Evolutionary conservation across 2,329 filamentous ascomycete species (phyloP), one percentile per base, ranked within the genome.

Genomic region (Phyllosticta paracitricarpa): DNA sequence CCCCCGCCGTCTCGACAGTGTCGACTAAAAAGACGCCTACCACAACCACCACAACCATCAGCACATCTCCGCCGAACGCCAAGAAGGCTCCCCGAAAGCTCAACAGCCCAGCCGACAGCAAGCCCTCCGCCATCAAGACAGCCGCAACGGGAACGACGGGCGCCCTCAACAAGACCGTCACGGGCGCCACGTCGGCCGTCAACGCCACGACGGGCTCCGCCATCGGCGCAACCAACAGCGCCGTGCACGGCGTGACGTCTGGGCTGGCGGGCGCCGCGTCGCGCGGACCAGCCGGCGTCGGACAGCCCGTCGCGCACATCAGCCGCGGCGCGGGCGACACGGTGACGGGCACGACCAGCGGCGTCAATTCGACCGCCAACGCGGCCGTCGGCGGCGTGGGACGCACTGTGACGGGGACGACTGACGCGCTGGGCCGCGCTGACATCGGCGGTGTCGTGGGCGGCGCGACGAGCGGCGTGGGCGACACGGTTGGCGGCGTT

Each of bases 391-490:
- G 72, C 57, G 76, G 76, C 0, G 61, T 78, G 5, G 75, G 77
- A 33, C 71, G 73, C 4, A 78, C 76, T 0, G 72, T 77, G 3
- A 73, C 71, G 14, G 77, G 78, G 63, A 79, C 77, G 0, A 77
- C 76, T 1, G 68, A 70, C 2, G 76, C 75, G 5, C 58, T 78
- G n/a, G 75, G 75, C 1, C 72, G 69, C 59, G 76, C 76, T 1
- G 76, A 79, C 66, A 64, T 75, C 17, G 72, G 68, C 56, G 76
- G 76, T 0, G 70, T 70, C 2, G 73, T 71, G 5, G 69, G 68
- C 1, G 76, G 76, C 1, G 69, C 72, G 19, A 73, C 71, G 1
- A 68, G 65, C 2, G 71, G 71, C 14, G 57, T 69, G 65, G 76
- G 64, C 52, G 70, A 65, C 24, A 71, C 70, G 2, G 68, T 71